Base-by-base conservation (phyloP, 1,284 basidiomycete genomes). In the Leccinum proliferum region DNA sequence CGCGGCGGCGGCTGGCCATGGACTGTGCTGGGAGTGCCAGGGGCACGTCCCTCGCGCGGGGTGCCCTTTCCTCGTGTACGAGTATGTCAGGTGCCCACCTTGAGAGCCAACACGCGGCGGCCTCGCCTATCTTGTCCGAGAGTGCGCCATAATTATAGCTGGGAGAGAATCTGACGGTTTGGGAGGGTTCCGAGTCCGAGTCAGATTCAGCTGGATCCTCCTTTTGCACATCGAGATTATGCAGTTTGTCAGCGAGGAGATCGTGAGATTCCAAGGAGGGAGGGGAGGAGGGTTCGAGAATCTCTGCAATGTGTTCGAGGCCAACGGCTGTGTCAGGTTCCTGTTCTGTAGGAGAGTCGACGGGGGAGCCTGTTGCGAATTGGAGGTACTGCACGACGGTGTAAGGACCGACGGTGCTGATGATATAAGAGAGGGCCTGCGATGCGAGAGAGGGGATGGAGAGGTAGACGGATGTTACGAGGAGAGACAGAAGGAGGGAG, bases 81-180 rank as follows among this genome's bases (percentile, higher is more conserved):
- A 96, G 81, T 62, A 96, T 81, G 72, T 96, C 94, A 18, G 77
- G 74, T 0, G 89, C 93, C 94, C 94, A 97, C 43, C 92, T 82
- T 0, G 88, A 82, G 11, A 96, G 81, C 94, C 94, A 98, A 73
- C 91, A 94, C 5, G 86, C 85, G 67, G 89, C 90, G 0, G 93
- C 90, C 75, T 96, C 93, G 32, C 94, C 94, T 65, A 97, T 92
- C 77, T 94, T 95, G 76, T 94, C 87, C 0, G 91, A 92, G 5
- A 93, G 81, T 25, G 85, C 81, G 25, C 94, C 95, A 71, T 95
- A 95, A 70, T 89, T 86, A 69, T 86, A 89, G 63, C 74, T 70
- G 50, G 73, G 70, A 12, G 69, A 60, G 43, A n/a, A 57, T 18
- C 32, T 60, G 10, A 55, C 63, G 11, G 34, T 53, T 2, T 64